Percentiles rank a stretch among this genome's conserved stretches.
Evolutionary conservation across 331 rosid genomes (phyloP).

Genomic region (Cydonia oblonga): DNA sequence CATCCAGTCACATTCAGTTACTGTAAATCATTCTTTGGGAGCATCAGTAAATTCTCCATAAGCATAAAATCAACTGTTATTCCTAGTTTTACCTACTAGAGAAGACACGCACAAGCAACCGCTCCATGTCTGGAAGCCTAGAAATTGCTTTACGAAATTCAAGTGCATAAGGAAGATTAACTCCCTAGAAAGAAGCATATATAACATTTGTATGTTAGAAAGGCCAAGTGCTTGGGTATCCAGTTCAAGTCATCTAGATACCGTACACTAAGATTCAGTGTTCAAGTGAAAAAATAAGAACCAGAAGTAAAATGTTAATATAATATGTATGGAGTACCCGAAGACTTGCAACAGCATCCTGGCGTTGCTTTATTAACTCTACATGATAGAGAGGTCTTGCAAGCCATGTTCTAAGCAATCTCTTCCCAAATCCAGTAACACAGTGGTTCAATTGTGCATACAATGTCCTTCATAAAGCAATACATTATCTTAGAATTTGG

Average conservation of each 20-base stretch:
- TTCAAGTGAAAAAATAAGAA: neutral
- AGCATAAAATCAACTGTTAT: neutral
- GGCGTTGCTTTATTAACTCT: slow-evolving; percentile 72
- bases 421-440: slow-evolving; percentile 89
- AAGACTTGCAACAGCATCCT: slow-evolving; percentile 65
- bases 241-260: neutral
- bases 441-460: slow-evolving; percentile 84
- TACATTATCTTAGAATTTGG: slow-evolving; percentile 21
- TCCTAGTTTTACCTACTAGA: slow-evolving; percentile 46
- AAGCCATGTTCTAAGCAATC: slow-evolving; percentile 34
- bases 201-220: neutral
- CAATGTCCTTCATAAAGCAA: slow-evolving; percentile 48
- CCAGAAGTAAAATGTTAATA: neutral
- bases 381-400: slow-evolving; percentile 29
- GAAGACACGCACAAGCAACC: slow-evolving; percentile 79
- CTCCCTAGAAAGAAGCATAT: slow-evolving; percentile 45
- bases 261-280: neutral
- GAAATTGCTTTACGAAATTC: slow-evolving; percentile 64
- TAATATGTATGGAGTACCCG: slow-evolving; percentile 34
- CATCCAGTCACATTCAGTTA: slow-evolving; percentile 20
- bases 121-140: slow-evolving; percentile 83
- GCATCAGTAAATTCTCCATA: neutral
- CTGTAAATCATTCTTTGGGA: slow-evolving; percentile 16
- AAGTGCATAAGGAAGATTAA: slow-evolving; percentile 53
- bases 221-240: neutral